Base-by-base conservation (phyloP, 805 yeast species). In the Torulaspora indica region DNA sequence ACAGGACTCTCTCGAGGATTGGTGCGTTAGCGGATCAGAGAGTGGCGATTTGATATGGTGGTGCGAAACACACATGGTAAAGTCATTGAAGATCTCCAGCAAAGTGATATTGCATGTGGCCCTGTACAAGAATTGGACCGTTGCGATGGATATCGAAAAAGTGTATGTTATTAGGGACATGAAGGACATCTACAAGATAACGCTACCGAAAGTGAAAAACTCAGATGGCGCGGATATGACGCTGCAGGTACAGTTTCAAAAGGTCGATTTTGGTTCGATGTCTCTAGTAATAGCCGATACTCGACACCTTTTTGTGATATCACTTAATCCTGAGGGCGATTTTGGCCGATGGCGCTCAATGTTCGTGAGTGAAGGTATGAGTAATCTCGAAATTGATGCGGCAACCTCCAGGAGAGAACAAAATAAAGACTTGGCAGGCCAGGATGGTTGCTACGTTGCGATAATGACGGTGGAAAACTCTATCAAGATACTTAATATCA, bases 21-120 rank as follows among this genome's bases (percentile, higher is more conserved):
- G 56, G 51, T 56, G 63, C 45, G 61, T 57, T 7, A 58, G 65
- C 42, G 68, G 65, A 3, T 58, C 63, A 9, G 65, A 58, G 40
- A 48, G 55, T 33, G 68, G 68, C 12, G 61, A 58, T 38, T 23
- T 64, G 1, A 57, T 61, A 17, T 64, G 68, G 68, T 64, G 68
- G 68, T 46, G 57, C 33, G 64, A 61, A 23, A 53, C 59, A 1
- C 60, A 58, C 34, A 40, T 42, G 17, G 37, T 47, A 3, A 52
- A 49, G 25, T 12, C 37, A 5, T 13, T 53, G 29, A 54, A 52
- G 35, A 15, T 59, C 10, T 55, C 64, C 8, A 55, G 49, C 37
- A 47, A 40, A 14, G 44, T 54, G 4, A 61, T 63, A 18, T 34
- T 50, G 34, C 54, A 52, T 15, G 28, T 58, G n/a, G 51, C 47